Conservation (phyloP, 2,329 filamentous ascomycete genomes). For the Trichoderma sp. region DNA sequence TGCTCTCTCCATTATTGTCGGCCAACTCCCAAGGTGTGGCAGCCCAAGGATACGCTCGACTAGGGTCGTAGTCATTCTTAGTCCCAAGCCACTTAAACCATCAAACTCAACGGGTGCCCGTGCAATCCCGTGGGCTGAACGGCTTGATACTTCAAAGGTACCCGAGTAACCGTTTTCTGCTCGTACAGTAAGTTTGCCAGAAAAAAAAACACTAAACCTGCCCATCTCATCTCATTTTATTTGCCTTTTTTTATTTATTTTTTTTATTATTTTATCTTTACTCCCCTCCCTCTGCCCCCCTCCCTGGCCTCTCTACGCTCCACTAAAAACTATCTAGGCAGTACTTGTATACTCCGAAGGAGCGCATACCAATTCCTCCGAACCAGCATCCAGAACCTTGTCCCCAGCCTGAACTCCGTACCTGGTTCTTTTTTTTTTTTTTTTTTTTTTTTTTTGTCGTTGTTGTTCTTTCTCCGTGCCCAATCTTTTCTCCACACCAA, state of each 20-base stretch:
- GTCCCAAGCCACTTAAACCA: neutral
- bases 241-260: neutral
- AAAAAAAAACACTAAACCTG: neutral
- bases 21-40: slow-evolving; percentile 13
- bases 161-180: neutral
- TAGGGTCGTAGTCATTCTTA: neutral
- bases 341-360: no score
- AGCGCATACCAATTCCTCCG: neutral
- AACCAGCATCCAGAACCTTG: neutral
- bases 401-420: neutral
- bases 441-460: neutral
- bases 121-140: neutral
- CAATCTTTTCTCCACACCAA: neutral
- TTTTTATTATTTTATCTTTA: no score
- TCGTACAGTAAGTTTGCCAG: neutral
- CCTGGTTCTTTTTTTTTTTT: neutral
- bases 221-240: neutral
- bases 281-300: no score
- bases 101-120: neutral
- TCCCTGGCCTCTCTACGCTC: neutral
- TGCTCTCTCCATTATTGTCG: neutral
- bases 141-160: neutral
- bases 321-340: no score
- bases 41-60: slow-evolving; percentile 6
- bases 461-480: no score